Evolutionary conservation across 2,329 filamentous ascomycete genomes (phyloP).

Genomic region (Hortaea werneckii): DNA sequence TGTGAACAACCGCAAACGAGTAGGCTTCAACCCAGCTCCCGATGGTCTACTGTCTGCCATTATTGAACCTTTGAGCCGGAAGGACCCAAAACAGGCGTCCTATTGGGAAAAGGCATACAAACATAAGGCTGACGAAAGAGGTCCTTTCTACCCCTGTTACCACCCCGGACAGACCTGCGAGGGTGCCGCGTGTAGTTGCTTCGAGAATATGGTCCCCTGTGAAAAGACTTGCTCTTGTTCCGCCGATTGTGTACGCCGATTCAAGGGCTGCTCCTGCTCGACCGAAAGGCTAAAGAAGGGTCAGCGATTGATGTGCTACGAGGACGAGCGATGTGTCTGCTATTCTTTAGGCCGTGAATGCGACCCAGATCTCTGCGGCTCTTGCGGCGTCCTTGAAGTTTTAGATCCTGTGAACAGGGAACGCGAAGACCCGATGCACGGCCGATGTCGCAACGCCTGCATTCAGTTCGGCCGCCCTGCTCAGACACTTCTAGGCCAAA

Average conservation of each 20-base stretch:
- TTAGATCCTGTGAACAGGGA: conserved; percentile 59
- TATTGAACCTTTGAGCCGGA: conserved; percentile 1
- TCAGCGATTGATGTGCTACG: conserved; percentile 26
- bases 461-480: conserved; percentile 60
- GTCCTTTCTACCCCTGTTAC: conserved; percentile 54
- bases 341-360: conserved; percentile 66
- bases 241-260: conserved; percentile 44
- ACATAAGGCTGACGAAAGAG: conserved; percentile 34
- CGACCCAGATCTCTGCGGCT: conserved; percentile 63
- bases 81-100: not conserved
- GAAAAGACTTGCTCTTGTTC: conserved; percentile 65
- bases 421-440: conserved; percentile 45
- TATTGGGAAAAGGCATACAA: conserved; percentile 1
- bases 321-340: conserved; percentile 53
- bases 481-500: conserved; percentile 58
- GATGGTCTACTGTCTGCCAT: not conserved
- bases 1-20: conserved; percentile 21
- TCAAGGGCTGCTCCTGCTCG: conserved; percentile 32
- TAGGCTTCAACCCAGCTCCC: conserved; percentile 13
- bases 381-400: conserved; percentile 59
- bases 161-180: conserved; percentile 57
- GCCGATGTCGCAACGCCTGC: conserved; percentile 60
- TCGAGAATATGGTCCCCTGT: conserved; percentile 51
- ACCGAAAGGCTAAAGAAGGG: conserved; percentile 29
- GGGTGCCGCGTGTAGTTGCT: conserved; percentile 52